phyloP scores from a whole-genome alignment of 441 rosid genomes.

The Croton setiger region DNA sequence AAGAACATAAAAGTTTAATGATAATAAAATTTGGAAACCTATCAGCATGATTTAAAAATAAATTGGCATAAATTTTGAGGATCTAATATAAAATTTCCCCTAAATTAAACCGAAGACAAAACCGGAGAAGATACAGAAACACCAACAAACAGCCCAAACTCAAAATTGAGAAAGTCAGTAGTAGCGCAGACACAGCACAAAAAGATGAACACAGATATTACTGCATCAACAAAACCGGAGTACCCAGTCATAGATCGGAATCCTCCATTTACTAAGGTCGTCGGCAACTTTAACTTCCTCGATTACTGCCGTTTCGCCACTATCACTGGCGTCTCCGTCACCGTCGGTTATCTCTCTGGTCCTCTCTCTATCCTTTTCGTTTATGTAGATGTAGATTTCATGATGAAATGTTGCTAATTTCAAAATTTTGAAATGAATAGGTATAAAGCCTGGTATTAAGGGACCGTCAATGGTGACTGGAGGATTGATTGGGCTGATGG shows the following conservation, averaged over 20 bases:
- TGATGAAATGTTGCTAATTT: background rate
- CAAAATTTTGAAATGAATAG: constrained; percentile 26
- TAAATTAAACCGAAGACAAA: background rate
- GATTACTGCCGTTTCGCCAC: constrained; percentile 80
- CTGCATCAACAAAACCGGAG: constrained; percentile 58
- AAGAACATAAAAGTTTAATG: too few species aligned
- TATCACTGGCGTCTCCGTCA: constrained; percentile 82
- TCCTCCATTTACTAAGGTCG: constrained; percentile 69
- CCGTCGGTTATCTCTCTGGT: constrained; percentile 98
- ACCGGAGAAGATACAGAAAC: too few species aligned
- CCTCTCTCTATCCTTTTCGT: background rate
- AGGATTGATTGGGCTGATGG: constrained; percentile 91
- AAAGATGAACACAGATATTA: constrained; percentile 73
- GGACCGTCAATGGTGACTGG: constrained; percentile 98
- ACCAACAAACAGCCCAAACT: too few species aligned
- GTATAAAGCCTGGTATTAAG: constrained; percentile 79
- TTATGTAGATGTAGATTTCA: background rate
- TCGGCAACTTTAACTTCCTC: constrained; percentile 76
- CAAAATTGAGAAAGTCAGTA: too few species aligned
- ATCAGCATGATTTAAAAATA: too few species aligned
- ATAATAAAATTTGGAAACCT: too few species aligned
- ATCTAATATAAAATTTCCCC: background rate
- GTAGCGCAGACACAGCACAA: background rate
- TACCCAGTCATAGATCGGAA: constrained; percentile 73
- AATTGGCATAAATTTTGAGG: too few species aligned